Evolutionary conservation across 148 eudicot genomes (phyloP), one percentile per base, ranked within the genome.

Genomic region (Fagopyrum homotropicum): DNA sequence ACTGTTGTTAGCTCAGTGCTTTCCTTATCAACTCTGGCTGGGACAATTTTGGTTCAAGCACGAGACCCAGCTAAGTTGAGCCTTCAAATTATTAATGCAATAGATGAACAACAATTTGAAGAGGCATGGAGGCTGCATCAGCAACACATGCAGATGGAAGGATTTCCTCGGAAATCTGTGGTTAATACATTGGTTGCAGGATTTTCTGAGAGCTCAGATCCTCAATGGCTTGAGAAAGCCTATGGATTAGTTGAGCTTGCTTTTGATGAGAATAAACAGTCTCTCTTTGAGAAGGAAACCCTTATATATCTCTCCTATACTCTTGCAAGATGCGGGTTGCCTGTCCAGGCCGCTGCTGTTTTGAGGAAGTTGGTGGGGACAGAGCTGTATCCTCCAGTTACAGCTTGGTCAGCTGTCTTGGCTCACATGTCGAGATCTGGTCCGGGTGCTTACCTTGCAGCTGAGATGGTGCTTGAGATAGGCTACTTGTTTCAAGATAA

Each of bases 401-500:
- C 78, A 69, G 93, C 86, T 49, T 94, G 96, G 96, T 85, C 96
- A 35, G 86, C 90, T 29, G 78, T 90, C 75, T 77, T 94, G 75
- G 96, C 91, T 22, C 82, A 89, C 77, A 87, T 94, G 96, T 84
- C 91, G 10, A 83, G 84, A 66, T 85, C 85, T 22, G 77, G 87
- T 63, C 76, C 88, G 60, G 98, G 98, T 73, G 88, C 96, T 45
- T 94, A 82, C 82, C 86, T 94, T 59, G 89, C 96, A 59, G 96
- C 92, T 45, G 96, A 94, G 80, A 78, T 94, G 83, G 88, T 94
- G 72, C 88, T 92, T 76, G 98, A 94, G 83, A 91, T 92, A 22
- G 97, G 98, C 57, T 89, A 81, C 81, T 77, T 88, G 71, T 94
- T 94, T 74, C 91, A 91, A 78, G 92, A 94, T 78, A 93, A 93